phyloP scores from a whole-genome alignment of 768 basidiomycete species.

The Suillus luteus region DNA sequence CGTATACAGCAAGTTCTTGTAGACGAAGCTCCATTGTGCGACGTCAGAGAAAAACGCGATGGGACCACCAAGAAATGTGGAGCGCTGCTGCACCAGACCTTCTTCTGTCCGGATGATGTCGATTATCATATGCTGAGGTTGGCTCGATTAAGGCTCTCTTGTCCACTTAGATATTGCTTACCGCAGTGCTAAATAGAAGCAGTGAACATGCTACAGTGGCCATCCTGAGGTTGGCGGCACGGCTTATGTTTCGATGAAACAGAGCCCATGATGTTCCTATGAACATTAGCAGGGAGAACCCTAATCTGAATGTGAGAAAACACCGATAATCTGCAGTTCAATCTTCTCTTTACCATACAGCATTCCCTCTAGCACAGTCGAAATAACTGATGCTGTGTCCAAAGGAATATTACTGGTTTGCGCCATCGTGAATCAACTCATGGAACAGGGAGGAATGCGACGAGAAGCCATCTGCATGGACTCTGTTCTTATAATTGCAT shows the following conservation, averaged over 20 bases:
- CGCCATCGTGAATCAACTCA: slow-evolving; percentile 3
- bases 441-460: background rate
- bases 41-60: slow-evolving; percentile 27
- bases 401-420: slow-evolving; percentile 13
- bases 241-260: slow-evolving; percentile 9
- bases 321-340: background rate
- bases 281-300: slow-evolving; percentile 34
- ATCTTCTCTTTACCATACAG: slow-evolving; percentile 25
- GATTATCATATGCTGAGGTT: slow-evolving; percentile 18
- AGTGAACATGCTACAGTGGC: slow-evolving; percentile 22
- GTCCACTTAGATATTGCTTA: slow-evolving; percentile 10
- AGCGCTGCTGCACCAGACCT: slow-evolving; percentile 26
- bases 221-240: slow-evolving; percentile 18
- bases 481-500: slow-evolving; percentile 1
- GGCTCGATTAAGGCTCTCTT: background rate
- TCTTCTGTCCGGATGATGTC: slow-evolving; percentile 23
- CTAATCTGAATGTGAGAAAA: slow-evolving; percentile 13
- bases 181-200: slow-evolving; percentile 27
- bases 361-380: slow-evolving; percentile 27
- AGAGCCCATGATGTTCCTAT: slow-evolving; percentile 29
- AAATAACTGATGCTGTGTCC: slow-evolving; percentile 27
- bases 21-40: slow-evolving; percentile 30
- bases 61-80: slow-evolving; percentile 25
- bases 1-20: slow-evolving; percentile 24
- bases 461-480: background rate